phyloP scores from a whole-genome alignment of 371 early-diverging fungal genomes.

The Mortierella sp. region DNA sequence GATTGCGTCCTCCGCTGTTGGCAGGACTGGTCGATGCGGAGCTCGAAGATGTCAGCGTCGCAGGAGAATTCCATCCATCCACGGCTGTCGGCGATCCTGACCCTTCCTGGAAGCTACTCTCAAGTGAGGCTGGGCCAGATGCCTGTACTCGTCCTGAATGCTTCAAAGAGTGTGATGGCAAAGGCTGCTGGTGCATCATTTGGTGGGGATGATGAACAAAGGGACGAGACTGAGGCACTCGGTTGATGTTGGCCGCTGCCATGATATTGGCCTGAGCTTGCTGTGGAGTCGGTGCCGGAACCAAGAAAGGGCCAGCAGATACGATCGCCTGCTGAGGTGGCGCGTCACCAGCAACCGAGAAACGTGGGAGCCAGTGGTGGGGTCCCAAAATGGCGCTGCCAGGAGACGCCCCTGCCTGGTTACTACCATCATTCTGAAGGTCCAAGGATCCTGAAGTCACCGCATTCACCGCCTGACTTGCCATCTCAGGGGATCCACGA shows the following conservation, averaged over 20 bases:
- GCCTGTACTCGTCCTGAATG: slow-evolving; percentile 6
- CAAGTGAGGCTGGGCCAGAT: slow-evolving; percentile 13
- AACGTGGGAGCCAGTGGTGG: slow-evolving; percentile 50
- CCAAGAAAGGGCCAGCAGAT: slow-evolving; percentile 17
- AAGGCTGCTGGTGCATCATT: slow-evolving; percentile 12
- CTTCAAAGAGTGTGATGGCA: slow-evolving; percentile 14
- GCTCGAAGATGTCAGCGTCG: neutral
- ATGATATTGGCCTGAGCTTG: slow-evolving; percentile 33
- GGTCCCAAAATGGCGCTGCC: slow-evolving; percentile 12
- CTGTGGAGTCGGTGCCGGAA: slow-evolving; percentile 19
- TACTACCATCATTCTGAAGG: slow-evolving; percentile 13
- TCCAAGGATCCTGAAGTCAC: neutral
- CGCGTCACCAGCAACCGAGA: slow-evolving; percentile 53
- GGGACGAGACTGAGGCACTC: slow-evolving; percentile 29
- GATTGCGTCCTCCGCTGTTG: neutral
- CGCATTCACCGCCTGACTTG: neutral
- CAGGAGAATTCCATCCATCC: slow-evolving; percentile 25
- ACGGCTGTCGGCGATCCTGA: slow-evolving; percentile 20
- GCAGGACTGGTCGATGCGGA: neutral
- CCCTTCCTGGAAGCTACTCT: slow-evolving; percentile 32
- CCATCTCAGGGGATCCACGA: neutral
- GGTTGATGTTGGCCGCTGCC: slow-evolving; percentile 43
- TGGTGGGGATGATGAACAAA: slow-evolving; percentile 23
- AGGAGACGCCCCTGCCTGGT: neutral
- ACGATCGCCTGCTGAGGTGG: slow-evolving; percentile 25